These are phyloP conservation scores for Coniophora puteana DNA, from an alignment of 1,284 basidiomycete species.

Conservation along the genomic window DNA sequence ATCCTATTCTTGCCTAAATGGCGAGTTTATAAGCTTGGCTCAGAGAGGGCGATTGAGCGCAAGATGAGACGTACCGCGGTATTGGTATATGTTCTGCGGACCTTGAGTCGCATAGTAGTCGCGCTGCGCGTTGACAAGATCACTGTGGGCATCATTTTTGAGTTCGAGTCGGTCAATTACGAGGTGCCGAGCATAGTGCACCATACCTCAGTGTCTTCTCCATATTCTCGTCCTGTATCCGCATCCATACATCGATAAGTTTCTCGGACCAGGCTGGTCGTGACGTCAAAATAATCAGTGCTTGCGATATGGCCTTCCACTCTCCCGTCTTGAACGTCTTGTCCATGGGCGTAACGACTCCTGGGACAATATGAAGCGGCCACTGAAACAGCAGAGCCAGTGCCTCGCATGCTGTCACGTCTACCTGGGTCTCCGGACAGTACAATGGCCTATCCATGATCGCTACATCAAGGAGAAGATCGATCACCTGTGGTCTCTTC, in stretches of 20 bases:
- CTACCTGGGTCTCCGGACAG: slow-evolving; percentile 22
- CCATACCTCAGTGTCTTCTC: slow-evolving; percentile 6
- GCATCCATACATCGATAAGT: slow-evolving; percentile 13
- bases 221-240: slow-evolving; percentile 11
- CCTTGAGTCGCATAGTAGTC: too few species aligned
- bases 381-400: slow-evolving; percentile 13
- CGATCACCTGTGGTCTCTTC: slow-evolving; percentile 23
- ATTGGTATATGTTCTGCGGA: too few species aligned
- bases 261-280: slow-evolving; percentile 12
- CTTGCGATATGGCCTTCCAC: slow-evolving; percentile 11
- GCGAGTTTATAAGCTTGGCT: too few species aligned
- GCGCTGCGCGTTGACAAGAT: too few species aligned
- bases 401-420: slow-evolving; percentile 17
- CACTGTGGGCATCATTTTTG: too few species aligned
- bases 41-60: too few species aligned
- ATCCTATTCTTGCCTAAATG: slow-evolving; percentile 11
- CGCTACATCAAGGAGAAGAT: slow-evolving; percentile 23
- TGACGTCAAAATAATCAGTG: slow-evolving; percentile 9
- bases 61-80: too few species aligned
- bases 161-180: too few species aligned
- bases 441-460: slow-evolving; percentile 15
- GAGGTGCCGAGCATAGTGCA: too few species aligned
- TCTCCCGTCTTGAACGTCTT: slow-evolving; percentile 6
- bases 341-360: slow-evolving; percentile 13
- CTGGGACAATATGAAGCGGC: slow-evolving; percentile 14